Percentiles rank a stretch among this genome's conserved stretches.
Conservation (phyloP, 2,329 filamentous ascomycete species). For the Pseudophaeomoniella oleicola region DNA sequence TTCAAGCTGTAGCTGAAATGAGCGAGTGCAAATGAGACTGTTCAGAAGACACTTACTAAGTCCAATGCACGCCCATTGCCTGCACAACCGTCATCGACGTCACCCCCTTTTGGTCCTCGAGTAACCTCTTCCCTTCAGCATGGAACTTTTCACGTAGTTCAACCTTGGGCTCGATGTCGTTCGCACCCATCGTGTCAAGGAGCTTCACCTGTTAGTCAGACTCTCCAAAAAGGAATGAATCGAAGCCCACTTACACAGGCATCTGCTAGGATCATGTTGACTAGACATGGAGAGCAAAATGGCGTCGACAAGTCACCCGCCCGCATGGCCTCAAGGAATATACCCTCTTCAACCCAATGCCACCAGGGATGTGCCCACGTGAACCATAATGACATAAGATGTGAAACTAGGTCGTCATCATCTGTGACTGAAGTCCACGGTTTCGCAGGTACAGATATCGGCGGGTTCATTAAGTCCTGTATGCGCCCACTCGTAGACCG, state of each 20-base stretch:
- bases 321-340: conserved; percentile 17
- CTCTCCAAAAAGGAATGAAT: background rate
- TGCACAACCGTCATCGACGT: background rate
- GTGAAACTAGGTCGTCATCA: conserved; percentile 18
- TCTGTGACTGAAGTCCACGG: conserved; percentile 20
- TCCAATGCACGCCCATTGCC: too few species aligned
- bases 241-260: conserved; percentile 6
- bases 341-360: conserved; percentile 16
- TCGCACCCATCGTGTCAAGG: background rate
- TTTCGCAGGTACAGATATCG: conserved; percentile 1
- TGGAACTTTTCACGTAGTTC: background rate
- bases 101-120: background rate
- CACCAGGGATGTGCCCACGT: conserved; percentile 17
- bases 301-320: conserved; percentile 11
- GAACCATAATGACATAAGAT: conserved; percentile 18
- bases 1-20: too few species aligned
- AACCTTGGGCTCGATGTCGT: background rate
- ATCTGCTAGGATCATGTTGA: conserved; percentile 18
- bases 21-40: too few species aligned
- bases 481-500: background rate
- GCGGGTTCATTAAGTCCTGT: background rate
- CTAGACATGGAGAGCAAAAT: conserved; percentile 20
- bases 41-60: too few species aligned
- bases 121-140: background rate
- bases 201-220: background rate